Evolutionary conservation across 1,139 yeast genomes (phyloP).

Genomic region (Debaryomyces sp.): DNA sequence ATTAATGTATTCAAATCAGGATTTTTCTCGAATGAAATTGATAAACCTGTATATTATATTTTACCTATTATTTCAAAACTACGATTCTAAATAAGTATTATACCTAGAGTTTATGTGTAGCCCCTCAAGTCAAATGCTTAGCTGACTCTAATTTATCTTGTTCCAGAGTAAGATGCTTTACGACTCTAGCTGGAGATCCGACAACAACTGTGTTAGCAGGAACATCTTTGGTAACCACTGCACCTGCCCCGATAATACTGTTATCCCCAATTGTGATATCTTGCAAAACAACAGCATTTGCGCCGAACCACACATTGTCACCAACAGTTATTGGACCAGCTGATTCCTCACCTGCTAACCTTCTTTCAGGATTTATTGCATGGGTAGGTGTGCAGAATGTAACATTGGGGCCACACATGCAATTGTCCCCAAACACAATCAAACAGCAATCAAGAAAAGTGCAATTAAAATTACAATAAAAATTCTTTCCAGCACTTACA

Average conservation of each 20-base stretch:
- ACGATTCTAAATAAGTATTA: not conserved
- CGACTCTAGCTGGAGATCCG: slow-evolving; percentile 62
- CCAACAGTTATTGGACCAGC: slow-evolving; percentile 62
- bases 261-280: slow-evolving; percentile 70
- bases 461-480: slow-evolving; percentile 58
- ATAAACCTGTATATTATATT: not conserved
- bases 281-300: slow-evolving; percentile 55
- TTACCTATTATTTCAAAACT: not conserved
- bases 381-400: slow-evolving; percentile 65
- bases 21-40: not conserved
- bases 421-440: slow-evolving; percentile 63
- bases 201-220: slow-evolving; percentile 56
- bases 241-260: slow-evolving; percentile 68
- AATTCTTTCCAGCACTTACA: slow-evolving; percentile 48
- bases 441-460: slow-evolving; percentile 62
- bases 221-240: slow-evolving; percentile 59
- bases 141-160: slow-evolving; percentile 8
- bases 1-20: not conserved
- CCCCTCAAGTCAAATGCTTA: slow-evolving; percentile 2
- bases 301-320: slow-evolving; percentile 68
- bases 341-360: slow-evolving; percentile 51
- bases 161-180: slow-evolving; percentile 29
- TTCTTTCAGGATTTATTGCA: slow-evolving; percentile 52
- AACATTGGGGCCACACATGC: slow-evolving; percentile 66
- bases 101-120: not conserved